These are phyloP conservation scores for Immersiporthe knoxdaviesiana DNA, from an alignment of 2,329 filamentous ascomycete species.

Conservation along the genomic window DNA sequence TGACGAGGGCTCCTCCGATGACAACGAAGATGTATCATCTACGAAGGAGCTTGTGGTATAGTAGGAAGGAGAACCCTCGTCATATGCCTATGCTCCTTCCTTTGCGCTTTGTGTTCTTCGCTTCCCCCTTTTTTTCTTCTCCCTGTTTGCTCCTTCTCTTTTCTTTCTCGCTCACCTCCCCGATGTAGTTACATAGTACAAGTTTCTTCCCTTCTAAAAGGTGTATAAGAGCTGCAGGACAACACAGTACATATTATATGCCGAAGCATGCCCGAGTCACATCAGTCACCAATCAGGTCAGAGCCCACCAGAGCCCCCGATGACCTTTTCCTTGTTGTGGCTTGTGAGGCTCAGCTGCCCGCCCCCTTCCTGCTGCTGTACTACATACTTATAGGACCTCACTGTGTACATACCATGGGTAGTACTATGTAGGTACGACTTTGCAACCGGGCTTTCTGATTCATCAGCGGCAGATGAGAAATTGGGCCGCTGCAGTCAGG, in stretches of 20 bases:
- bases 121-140: too few species aligned
- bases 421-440: not conserved
- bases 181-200: too few species aligned
- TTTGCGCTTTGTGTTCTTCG: not conserved
- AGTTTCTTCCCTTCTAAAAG: too few species aligned
- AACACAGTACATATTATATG: too few species aligned
- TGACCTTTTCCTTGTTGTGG: not conserved
- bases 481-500: not conserved
- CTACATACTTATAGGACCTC: not conserved
- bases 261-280: not conserved
- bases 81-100: not conserved
- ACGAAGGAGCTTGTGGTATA: too few species aligned
- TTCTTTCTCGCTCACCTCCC: not conserved
- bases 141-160: not conserved
- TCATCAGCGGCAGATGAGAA: not conserved
- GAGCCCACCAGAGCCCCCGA: not conserved
- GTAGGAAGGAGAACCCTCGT: not conserved
- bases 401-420: too few species aligned
- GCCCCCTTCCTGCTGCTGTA: not conserved
- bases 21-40: too few species aligned
- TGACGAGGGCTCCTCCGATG: too few species aligned
- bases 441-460: not conserved
- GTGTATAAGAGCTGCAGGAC: too few species aligned
- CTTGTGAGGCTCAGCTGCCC: conserved; percentile 2
- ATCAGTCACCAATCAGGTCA: not conserved